Evolutionary conservation across 495 filamentous ascomycete genomes (phyloP), one percentile per base, ranked within the genome.

Genomic region (Aspergillus baeticus): DNA sequence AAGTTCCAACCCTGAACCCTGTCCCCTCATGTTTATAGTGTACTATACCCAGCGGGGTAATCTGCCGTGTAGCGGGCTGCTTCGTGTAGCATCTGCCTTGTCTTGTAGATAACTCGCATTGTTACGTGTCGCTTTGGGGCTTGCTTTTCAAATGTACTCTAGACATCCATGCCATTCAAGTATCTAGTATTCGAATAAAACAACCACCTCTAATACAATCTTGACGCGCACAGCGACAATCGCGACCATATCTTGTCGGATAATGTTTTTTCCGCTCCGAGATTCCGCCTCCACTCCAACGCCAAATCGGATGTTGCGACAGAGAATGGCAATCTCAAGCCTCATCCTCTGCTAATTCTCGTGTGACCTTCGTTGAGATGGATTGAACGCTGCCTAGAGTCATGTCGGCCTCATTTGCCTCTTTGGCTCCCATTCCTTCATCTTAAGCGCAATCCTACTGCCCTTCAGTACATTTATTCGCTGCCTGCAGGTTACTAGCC

Each of bases 231-330:
- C 26, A 29, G n/a, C n/a, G n/a, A 29, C 4, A 29, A 3, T 8
- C 8, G 26, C 26, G 26, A 29, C 8, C 4, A 8, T 46, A n/a
- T 13, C 6, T 21, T 4, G 36, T 43, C 52, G 52, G 31, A 21
- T 20, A 2, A 14, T n/a, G 38, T 66, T 66, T n/a, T n/a, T 63
- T 66, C 60, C 63, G 59, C 38, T 57, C 63, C 63, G 63, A 36
- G 49, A 56, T 22, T 44, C 58, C 51, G 53, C 48, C 51, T 55
- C 53, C 51, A 45, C 54, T 38, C 41, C 51, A 21, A 38, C 29
- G 47, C 42, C 53, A 55, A 55, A 55, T 10, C 21, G 47, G 31
- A 15, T 11, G 34, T 51, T 58, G 54, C 54, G 49, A 47, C 47
- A 59, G 50, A 34, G 29, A 36, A 18, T 50, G 36, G 3, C 42